Evolutionary conservation across 2,329 filamentous ascomycete genomes (phyloP), one percentile per base, ranked within the genome.

Genomic region (Fusarium oligoseptatum): DNA sequence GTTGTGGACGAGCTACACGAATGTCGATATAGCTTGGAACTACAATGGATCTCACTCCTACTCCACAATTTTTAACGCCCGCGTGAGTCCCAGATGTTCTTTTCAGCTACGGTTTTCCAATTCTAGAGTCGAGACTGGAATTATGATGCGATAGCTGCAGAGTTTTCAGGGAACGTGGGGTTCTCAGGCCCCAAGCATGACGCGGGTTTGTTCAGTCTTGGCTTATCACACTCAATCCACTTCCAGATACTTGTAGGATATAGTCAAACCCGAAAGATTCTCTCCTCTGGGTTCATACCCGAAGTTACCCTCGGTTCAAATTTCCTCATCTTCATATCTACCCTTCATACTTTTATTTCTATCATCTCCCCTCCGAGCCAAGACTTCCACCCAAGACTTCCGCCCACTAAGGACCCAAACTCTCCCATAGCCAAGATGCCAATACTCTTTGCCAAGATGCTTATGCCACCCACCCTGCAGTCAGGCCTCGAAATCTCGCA

Each of bases 401-500:
- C 45, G 32, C 52, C 52, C 52, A 34, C 29, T 57, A 57, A 15
- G 5, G 29, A 57, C n/a, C 52, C 52, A 57, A 57, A n/a, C 15
- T 20, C 29, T 57, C 32, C 20, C 56, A 58, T 58, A 9, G 56
- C 56, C 56, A 58, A 58, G 56, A 58, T 58, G 56, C 56, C 22
- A 37, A n/a, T 29, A n/a, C 34, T 24, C 36, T 10, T 36, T 58
- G 56, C 56, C 56, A 58, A 58, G 56, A 39, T 58, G 56, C 56
- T 57, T 57, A 57, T 58, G 56, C 56, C 56, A 29, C 56, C 32
- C 56, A 58, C 56, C 22, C 56, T 36, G 34, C 56, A 24, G 56
- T n/a, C 32, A 36, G 12, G n/a, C 52, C 52, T 57, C 20, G 52
- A 57, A 57, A 57, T 60, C 36, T 60, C 36, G 36, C 55, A 58